Conservation (phyloP, 192 early-diverging fungal genomes). For the Haplosporangium gracile region DNA sequence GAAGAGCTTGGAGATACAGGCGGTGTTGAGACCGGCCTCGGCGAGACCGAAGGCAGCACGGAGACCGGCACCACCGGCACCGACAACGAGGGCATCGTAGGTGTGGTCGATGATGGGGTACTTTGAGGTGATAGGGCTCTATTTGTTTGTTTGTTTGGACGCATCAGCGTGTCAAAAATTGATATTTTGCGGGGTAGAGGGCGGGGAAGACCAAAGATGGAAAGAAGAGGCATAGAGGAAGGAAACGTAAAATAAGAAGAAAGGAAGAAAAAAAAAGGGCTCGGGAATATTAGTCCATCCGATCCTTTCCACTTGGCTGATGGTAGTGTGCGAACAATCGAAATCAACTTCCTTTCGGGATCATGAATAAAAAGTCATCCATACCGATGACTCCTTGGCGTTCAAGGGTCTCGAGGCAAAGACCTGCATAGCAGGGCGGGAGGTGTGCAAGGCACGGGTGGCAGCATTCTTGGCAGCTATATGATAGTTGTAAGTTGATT, state of each 20-base stretch:
- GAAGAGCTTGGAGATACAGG: conserved; percentile 99
- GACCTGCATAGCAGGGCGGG: conserved; percentile 74
- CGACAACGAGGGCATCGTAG: conserved; percentile 98
- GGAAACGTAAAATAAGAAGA: conserved; percentile 15
- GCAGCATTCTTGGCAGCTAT: conserved; percentile 51
- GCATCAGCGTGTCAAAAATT: background rate
- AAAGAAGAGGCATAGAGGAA: conserved; percentile 9
- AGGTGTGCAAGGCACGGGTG: conserved; percentile 75
- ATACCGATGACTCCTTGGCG: conserved; percentile 77
- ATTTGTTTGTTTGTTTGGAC: conserved; percentile 1
- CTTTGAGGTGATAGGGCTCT: conserved; percentile 73
- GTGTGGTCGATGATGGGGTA: conserved; percentile 99
- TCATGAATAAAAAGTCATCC: background rate
- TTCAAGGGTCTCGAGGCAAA: conserved; percentile 81
- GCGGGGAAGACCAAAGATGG: conserved; percentile 55
- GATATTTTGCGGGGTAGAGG: conserved; percentile 2
- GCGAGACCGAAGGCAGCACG: conserved; percentile 98
- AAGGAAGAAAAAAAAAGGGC: background rate
- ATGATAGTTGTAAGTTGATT: background rate
- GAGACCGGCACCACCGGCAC: conserved; percentile 98
- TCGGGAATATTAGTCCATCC: conserved; percentile 2
- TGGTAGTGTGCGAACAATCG: background rate
- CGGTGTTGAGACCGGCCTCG: conserved; percentile 94
- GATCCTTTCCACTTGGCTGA: background rate
- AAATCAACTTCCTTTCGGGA: background rate